Conservation (phyloP, 2,329 filamentous ascomycete genomes). For the Aphanocladium album region DNA sequence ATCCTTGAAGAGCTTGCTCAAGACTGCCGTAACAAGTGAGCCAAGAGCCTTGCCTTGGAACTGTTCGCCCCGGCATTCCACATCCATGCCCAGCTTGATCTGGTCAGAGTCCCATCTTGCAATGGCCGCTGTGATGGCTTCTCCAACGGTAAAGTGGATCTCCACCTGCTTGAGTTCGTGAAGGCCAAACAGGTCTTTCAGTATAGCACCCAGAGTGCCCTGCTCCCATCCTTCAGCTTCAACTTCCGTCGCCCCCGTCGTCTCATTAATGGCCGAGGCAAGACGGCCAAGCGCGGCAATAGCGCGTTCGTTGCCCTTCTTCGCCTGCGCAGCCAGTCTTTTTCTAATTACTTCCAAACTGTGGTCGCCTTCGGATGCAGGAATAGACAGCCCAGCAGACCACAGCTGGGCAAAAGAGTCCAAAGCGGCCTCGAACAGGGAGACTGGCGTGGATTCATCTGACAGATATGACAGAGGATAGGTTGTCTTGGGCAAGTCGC, state of each 20-base stretch:
- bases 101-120: conserved; percentile 80
- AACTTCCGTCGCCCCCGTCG: conserved; percentile 19
- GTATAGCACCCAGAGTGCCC: conserved; percentile 47
- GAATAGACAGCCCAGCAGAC: conserved; percentile 38
- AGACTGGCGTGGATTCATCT: conserved; percentile 24
- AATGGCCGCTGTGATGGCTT: conserved; percentile 74
- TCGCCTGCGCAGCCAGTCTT: conserved; percentile 62
- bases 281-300: conserved; percentile 77
- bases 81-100: conserved; percentile 68
- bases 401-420: conserved; percentile 44
- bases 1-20: conserved; percentile 70
- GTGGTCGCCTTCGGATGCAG: conserved; percentile 24
- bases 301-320: conserved; percentile 75
- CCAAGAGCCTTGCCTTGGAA: conserved; percentile 35
- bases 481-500: conserved; percentile 20
- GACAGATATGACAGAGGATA: conserved; percentile 30
- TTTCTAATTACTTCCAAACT: conserved; percentile 47
- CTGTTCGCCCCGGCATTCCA: conserved; percentile 47
- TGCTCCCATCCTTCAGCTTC: conserved; percentile 13
- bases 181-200: conserved; percentile 66
- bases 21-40: conserved; percentile 45
- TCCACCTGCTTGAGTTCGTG: conserved; percentile 84
- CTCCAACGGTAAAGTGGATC: conserved; percentile 84
- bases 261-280: conserved; percentile 31
- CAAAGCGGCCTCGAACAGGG: conserved; percentile 40